Evolutionary conservation across 257 asterid species (phyloP), one percentile per base, ranked within the genome.

Genomic region (Capsicum chinense): DNA sequence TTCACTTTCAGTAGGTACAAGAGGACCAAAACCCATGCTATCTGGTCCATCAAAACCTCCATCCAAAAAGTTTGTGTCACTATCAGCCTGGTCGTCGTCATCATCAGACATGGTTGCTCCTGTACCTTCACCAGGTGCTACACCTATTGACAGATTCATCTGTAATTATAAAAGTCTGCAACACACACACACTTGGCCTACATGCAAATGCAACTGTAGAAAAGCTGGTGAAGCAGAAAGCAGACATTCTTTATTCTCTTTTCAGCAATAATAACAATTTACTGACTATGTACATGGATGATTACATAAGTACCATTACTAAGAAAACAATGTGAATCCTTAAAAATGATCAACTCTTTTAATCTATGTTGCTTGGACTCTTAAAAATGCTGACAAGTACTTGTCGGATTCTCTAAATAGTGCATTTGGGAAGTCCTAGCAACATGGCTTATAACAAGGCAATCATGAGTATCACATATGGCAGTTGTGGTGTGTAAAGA

Each of bases 91-190:
- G 87, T 93, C 98, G 57, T 96, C 98, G 7, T 96, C 99, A 64
- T 97, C 98, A 85, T 97, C 99, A 3, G 99, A 97, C 99, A 97
- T 97, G 21, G 98, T 95, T 71, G 99, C 99, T 50, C 99, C 99
- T 26, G 97, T 91, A 39, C 99, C 98, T 90, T 97, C 99, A 50
- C 97, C 95, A 9, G 98, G 98, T 11, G 99, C 97, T 60, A 95
- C 95, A 21, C 99, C 99, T 97, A 89, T 83, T 66, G 68, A 87
- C 56, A 39, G 54, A 42, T 3, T 83, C 80, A 83, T 52, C 64
- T 56, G 80, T 68, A 50, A 68, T 17, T 67, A 83, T 44, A 44
- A 0, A 63, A 37, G 48, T 13, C 60, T 21, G 79, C 71, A 81
- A 26, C 42, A 15, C 50, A 79, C 37, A 50, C 74, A 83, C 59